phyloP scores from a whole-genome alignment of 805 yeast genomes.

The Hanseniaspora meyeri region DNA sequence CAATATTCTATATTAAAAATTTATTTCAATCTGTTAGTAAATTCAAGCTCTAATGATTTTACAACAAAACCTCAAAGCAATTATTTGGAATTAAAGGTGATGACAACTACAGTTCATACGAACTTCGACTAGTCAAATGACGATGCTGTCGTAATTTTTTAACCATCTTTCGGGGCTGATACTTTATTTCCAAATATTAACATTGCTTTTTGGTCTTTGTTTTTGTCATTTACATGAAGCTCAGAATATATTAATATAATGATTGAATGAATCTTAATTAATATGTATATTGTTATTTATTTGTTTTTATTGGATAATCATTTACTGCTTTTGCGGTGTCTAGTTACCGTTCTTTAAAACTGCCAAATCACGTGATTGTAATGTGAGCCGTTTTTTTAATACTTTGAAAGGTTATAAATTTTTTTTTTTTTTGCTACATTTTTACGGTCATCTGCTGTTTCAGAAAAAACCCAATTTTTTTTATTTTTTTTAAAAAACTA shows the following conservation, averaged over 20 bases:
- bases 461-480: too few relatives aligned
- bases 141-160: conserved; percentile 29
- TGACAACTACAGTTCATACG: conserved; percentile 28
- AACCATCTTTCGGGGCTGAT: conserved; percentile 35
- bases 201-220: neutral
- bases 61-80: neutral
- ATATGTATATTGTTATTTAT: conserved; percentile 4
- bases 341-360: neutral
- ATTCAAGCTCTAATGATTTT: neutral
- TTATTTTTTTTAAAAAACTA: too few relatives aligned
- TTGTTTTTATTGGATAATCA: neutral
- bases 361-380: neutral
- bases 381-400: too few relatives aligned
- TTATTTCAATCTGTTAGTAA: neutral
- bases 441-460: too few relatives aligned
- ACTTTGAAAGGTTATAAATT: too few relatives aligned
- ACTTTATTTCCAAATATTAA: neutral
- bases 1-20: conserved; percentile 10
- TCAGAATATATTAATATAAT: neutral
- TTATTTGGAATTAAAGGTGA: conserved; percentile 20
- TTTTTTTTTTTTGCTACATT: too few relatives aligned
- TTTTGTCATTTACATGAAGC: too few relatives aligned
- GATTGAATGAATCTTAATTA: conserved; percentile 1
- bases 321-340: neutral
- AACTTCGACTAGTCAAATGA: conserved; percentile 28